Conservation (phyloP, 805 yeast genomes). For the Pichia cabralensis region DNA sequence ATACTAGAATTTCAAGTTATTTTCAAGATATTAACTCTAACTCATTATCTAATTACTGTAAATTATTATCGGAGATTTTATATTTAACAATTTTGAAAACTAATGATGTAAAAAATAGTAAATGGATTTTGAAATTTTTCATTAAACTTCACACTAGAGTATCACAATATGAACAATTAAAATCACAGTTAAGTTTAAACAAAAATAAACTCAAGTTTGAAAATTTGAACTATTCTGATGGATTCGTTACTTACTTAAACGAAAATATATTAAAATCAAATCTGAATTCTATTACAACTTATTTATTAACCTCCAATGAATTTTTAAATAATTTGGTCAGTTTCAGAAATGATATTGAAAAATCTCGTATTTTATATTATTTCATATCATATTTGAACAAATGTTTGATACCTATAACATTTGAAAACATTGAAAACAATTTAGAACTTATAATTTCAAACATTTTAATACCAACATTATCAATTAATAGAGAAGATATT, state of each 20-base stretch:
- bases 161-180: no score
- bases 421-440: constrained; percentile 45
- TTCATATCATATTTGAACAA: constrained; percentile 1
- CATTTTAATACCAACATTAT: constrained; percentile 65
- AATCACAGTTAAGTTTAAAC: no score
- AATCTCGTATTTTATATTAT: constrained; percentile 1
- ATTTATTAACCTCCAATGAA: no score
- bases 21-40: no score
- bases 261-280: no score
- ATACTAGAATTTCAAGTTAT: constrained; percentile 58
- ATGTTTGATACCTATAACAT: constrained; percentile 1
- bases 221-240: no score
- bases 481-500: constrained; percentile 57
- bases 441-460: constrained; percentile 55
- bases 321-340: neutral
- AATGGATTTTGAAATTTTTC: constrained; percentile 8
- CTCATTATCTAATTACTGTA: no score
- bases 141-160: constrained; percentile 7
- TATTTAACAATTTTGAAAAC: neutral
- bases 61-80: no score
- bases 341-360: neutral
- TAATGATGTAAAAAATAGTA: neutral
- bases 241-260: no score
- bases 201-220: no score
- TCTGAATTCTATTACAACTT: no score